Base-by-base conservation (phyloP, 441 rosid genomes). In the Euphorbia celastroides region DNA sequence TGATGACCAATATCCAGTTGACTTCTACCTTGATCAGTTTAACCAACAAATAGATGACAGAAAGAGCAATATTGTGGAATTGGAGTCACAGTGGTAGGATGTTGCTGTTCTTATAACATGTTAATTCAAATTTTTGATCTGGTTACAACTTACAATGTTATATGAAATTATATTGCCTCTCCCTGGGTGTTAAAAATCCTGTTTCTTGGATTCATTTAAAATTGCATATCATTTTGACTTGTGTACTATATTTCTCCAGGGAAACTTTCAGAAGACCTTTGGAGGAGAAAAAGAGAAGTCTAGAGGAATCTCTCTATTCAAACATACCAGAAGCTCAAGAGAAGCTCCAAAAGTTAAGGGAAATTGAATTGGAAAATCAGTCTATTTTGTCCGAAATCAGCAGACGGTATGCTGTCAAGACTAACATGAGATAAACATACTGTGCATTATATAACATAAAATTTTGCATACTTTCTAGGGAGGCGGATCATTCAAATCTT, bases 21-120 rank as follows among this genome's bases (percentile, higher is more conserved):
- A 82, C 19, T 81, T 75, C 76, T 78, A 81, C 78, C 70, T 81
- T 60, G 70, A 82, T 67, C 83, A 75, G 81, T 86, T 88, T 56
- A 73, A 76, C 41, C 64, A 79, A 72, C 75, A 82, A 73, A 28
- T 83, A 51, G 84, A 72, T 65, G 70, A 65, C 62, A 78, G 57
- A 74, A 83, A 73, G 77, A 31, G 55, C 36, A 80, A 70, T 56
- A 77, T 84, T 71, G 34, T 23, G 54, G 86, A 86, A 46, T 46
- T 83, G 73, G 74, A 84, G 62, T 77, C 74, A n/a, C 75, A 78
- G 42, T 83, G 96, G 98, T 90, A 81, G 46, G 76, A 52, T 72
- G 44, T 25, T 5, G 12, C 19, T 62, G 20, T 65, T 48, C 22
- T 31, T 8, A 55, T 65, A 38, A 22, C 27, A 41, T 66, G 9